These are phyloP conservation scores for Cystobasidium pallidum DNA, from an alignment of 1,284 basidiomycete genomes.

Conservation along the genomic window DNA sequence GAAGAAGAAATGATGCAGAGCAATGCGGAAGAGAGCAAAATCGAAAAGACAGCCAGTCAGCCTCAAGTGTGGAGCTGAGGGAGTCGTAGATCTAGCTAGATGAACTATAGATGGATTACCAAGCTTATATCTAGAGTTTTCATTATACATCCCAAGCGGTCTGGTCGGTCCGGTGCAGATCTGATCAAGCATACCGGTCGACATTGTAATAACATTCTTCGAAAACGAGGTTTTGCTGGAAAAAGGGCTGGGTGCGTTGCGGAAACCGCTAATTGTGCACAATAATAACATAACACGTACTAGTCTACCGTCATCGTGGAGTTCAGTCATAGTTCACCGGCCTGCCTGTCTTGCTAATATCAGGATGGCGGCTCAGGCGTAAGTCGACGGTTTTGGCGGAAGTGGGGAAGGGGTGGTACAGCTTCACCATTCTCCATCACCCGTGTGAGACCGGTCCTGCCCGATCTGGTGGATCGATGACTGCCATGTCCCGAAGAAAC, in stretches of 20 bases:
- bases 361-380: neutral
- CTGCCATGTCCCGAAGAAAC: slow-evolving; percentile 10
- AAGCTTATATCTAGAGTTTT: neutral
- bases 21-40: slow-evolving; percentile 1
- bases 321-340: too few species aligned
- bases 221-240: too few species aligned
- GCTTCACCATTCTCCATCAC: neutral
- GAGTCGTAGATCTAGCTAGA: neutral
- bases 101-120: neutral
- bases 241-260: too few species aligned
- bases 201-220: too few species aligned
- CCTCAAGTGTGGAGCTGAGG: slow-evolving; percentile 32
- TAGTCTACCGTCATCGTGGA: too few species aligned
- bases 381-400: neutral
- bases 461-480: neutral
- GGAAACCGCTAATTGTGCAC: too few species aligned
- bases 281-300: too few species aligned
- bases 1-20: slow-evolving; percentile 30
- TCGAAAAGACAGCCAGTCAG: slow-evolving; percentile 8
- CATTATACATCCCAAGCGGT: too few species aligned
- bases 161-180: too few species aligned
- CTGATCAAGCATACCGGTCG: too few species aligned
- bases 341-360: too few species aligned
- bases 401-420: slow-evolving; percentile 11
- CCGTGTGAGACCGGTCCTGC: neutral